phyloP scores from a whole-genome alignment of 2,329 filamentous ascomycete genomes.

The Helotiales sp. region DNA sequence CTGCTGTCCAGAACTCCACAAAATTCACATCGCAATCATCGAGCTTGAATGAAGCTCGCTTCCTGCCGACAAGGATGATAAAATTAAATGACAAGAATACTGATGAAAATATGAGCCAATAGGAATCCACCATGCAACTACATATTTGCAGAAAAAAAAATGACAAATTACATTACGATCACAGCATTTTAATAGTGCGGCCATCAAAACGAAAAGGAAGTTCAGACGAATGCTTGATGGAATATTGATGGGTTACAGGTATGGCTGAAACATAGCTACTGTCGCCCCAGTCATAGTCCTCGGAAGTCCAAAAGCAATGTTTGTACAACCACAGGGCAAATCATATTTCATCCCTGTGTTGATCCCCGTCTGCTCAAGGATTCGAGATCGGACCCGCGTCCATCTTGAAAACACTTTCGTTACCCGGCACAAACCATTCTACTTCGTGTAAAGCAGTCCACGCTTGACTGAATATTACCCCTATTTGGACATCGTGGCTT shows the following conservation, averaged over 20 bases:
- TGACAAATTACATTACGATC: not conserved
- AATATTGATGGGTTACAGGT: constrained; percentile 1
- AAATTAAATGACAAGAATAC: not conserved
- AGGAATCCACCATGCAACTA: not conserved
- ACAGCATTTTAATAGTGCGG: not conserved
- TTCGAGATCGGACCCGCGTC: too few relatives aligned
- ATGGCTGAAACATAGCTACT: constrained; percentile 14
- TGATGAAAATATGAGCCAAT: not conserved
- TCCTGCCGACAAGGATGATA: not conserved
- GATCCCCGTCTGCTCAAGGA: not conserved
- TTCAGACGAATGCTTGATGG: not conserved
- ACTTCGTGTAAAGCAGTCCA: not conserved
- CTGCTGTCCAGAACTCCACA: not conserved
- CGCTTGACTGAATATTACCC: not conserved
- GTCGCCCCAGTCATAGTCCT: too few relatives aligned
- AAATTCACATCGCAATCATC: not conserved
- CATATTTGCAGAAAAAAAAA: not conserved
- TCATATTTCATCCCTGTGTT: constrained; percentile 9
- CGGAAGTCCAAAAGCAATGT: constrained; percentile 1
- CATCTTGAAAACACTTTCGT: too few relatives aligned
- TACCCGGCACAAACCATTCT: too few relatives aligned
- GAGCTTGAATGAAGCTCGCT: not conserved
- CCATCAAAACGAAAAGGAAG: constrained; percentile 19
- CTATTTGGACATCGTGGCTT: not conserved
- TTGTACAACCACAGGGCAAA: constrained; percentile 15